These are phyloP conservation scores for Trichoderma asperelloides DNA, from an alignment of 495 filamentous ascomycete genomes.

Conservation along the genomic window DNA sequence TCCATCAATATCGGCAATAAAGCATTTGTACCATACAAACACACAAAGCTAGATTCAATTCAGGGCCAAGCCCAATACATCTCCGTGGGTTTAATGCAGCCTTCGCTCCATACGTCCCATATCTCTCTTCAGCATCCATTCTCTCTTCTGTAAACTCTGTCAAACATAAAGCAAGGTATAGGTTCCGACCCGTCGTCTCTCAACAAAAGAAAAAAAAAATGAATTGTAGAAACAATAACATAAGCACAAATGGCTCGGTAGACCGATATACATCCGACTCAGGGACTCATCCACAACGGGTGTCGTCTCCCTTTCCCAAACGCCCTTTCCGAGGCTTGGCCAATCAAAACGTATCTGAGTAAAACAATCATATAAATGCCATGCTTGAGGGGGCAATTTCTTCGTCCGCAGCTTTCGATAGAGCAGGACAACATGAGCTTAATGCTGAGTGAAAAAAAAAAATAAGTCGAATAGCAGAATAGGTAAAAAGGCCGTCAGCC, in stretches of 20 bases:
- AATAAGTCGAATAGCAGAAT: background rate
- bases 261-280: background rate
- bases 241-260: background rate
- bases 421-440: too few relatives aligned
- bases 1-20: too few relatives aligned
- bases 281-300: background rate
- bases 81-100: background rate
- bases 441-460: too few relatives aligned
- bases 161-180: background rate
- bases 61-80: background rate
- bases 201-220: background rate
- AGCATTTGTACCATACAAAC: too few relatives aligned
- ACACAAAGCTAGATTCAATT: background rate
- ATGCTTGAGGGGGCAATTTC: background rate
- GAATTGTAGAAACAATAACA: background rate
- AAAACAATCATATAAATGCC: background rate
- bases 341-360: background rate
- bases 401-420: background rate
- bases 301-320: background rate
- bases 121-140: background rate
- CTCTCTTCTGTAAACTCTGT: background rate
- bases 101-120: background rate
- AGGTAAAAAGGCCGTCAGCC: background rate
- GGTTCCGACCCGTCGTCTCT: background rate
- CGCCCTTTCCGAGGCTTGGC: slow-evolving; percentile 1